phyloP scores from a whole-genome alignment of 1,139 yeast genomes.

The Candida neerlandica region DNA sequence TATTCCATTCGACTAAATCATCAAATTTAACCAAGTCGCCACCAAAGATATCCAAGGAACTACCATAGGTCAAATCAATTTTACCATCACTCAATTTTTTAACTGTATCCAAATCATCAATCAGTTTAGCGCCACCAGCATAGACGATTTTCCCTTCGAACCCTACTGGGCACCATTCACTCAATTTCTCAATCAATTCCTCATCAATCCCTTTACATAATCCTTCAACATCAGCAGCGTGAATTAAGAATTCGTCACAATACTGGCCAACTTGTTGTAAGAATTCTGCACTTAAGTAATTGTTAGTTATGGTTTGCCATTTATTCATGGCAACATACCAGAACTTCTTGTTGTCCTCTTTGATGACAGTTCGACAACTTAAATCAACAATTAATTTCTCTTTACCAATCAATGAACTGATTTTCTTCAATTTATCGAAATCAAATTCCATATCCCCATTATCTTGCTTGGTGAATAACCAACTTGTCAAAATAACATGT shows the following conservation, averaged over 20 bases:
- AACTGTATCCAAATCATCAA: constrained; percentile 69
- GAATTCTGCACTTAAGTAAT: constrained; percentile 55
- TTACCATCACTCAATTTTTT: constrained; percentile 68
- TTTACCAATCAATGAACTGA: constrained; percentile 60
- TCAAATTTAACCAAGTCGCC: constrained; percentile 74
- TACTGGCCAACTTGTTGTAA: constrained; percentile 57
- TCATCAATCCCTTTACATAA: constrained; percentile 90
- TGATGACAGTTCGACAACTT: constrained; percentile 67
- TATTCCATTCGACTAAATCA: constrained; percentile 78
- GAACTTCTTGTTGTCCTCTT: constrained; percentile 24
- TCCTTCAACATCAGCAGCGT: constrained; percentile 99
- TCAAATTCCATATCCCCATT: constrained; percentile 47
- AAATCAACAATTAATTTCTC: constrained; percentile 81
- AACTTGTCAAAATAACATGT: constrained; percentile 90
- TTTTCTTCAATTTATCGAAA: constrained; percentile 50
- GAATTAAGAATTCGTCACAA: constrained; percentile 86
- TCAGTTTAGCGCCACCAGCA: constrained; percentile 93
- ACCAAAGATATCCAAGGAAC: constrained; percentile 93
- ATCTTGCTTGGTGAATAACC: constrained; percentile 66
- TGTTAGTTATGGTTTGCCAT: constrained; percentile 88
- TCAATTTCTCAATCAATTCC: constrained; percentile 66
- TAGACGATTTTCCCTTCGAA: constrained; percentile 76
- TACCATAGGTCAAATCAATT: constrained; percentile 91
- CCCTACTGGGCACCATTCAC: constrained; percentile 70
- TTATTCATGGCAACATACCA: constrained; percentile 98